phyloP scores from a whole-genome alignment of 2,329 filamentous ascomycete species.

The Clonostachys chloroleuca region DNA sequence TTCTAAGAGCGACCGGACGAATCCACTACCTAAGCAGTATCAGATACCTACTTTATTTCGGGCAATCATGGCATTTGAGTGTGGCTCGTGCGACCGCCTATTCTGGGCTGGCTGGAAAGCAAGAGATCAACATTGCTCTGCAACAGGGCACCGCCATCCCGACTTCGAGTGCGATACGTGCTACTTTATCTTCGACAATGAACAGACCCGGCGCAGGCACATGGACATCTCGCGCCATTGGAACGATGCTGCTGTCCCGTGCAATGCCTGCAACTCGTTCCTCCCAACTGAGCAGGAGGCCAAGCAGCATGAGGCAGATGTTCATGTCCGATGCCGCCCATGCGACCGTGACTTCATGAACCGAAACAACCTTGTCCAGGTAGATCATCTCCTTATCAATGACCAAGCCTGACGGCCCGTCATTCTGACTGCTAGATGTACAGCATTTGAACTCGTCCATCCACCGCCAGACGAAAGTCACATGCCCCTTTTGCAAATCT shows the following conservation, averaged over 20 bases:
- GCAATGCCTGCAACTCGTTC: background rate
- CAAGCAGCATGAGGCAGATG: constrained; percentile 2
- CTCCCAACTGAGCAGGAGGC: constrained; percentile 1
- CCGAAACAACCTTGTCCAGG: constrained; percentile 1
- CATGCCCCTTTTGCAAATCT: constrained; percentile 51
- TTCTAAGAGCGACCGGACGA: no score
- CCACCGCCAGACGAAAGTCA: constrained; percentile 37
- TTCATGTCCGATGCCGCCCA: constrained; percentile 1
- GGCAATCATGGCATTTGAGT: background rate
- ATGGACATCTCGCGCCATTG: constrained; percentile 1
- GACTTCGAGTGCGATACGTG: constrained; percentile 4
- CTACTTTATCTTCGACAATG: background rate
- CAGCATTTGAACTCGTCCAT: constrained; percentile 50
- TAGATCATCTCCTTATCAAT: background rate
- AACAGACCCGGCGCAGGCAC: background rate
- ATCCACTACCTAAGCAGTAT: no score
- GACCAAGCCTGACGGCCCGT: background rate
- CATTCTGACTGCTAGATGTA: background rate
- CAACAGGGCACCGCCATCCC: constrained; percentile 3
- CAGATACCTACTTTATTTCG: no score
- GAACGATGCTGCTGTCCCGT: background rate
- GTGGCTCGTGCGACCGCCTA: constrained; percentile 5
- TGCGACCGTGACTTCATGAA: constrained; percentile 2
- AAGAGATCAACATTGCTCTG: constrained; percentile 6
- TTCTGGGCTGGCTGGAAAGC: constrained; percentile 7